phyloP scores from a whole-genome alignment of 257 asterid species.

The Solanum ossicruentum region DNA sequence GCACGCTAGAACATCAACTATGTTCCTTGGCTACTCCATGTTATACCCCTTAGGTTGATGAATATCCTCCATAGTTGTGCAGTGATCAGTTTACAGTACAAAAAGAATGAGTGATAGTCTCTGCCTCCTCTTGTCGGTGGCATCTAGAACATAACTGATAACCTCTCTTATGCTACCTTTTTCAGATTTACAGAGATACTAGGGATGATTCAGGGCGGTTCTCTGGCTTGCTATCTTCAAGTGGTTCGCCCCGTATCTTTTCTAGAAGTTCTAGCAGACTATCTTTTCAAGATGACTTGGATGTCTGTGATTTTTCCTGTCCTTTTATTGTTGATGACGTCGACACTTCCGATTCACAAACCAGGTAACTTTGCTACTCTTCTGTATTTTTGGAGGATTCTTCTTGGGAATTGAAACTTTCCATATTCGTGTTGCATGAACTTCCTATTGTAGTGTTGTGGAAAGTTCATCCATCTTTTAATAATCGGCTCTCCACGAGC shows the following conservation, averaged over 20 bases:
- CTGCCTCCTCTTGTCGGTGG: neutral
- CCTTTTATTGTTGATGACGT: slow-evolving; percentile 97
- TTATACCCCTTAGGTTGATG: neutral
- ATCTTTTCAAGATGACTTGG: slow-evolving; percentile 93
- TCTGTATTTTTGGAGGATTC: neutral
- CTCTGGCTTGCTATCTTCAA: slow-evolving; percentile 75
- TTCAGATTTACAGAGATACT: slow-evolving; percentile 62
- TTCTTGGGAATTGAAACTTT: neutral
- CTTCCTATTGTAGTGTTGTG: neutral
- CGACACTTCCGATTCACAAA: slow-evolving; percentile 54
- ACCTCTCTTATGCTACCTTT: neutral
- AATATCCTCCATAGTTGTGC: neutral
- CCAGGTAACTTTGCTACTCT: slow-evolving; percentile 35
- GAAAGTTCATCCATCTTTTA: neutral
- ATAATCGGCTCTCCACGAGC: neutral
- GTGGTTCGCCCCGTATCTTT: slow-evolving; percentile 85
- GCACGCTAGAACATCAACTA: neutral
- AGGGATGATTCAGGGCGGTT: slow-evolving; percentile 96
- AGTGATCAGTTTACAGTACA: neutral
- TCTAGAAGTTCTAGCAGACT: slow-evolving; percentile 93
- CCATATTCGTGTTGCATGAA: neutral
- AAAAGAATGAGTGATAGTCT: neutral
- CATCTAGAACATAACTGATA: neutral
- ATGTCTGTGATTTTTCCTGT: slow-evolving; percentile 66
- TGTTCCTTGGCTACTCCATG: neutral